phyloP scores from a whole-genome alignment of 768 basidiomycete species.

The Xerocomus potaroensis region DNA sequence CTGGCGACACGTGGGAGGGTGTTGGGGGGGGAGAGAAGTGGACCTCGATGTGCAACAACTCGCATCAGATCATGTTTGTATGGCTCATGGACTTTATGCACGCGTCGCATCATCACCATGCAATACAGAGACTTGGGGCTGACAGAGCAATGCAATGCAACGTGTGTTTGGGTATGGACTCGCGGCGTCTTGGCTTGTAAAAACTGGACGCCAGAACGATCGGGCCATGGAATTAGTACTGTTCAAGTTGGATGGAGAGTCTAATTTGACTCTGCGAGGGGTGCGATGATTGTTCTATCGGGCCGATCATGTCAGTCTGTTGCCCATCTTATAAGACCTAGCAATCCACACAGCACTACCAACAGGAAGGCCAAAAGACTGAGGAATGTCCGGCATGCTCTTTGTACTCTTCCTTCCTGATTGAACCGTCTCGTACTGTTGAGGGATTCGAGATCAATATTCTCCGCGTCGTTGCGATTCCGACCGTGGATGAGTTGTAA shows the following conservation, averaged over 20 bases:
- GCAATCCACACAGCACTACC: slow-evolving; percentile 18
- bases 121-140: no score
- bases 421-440: background rate
- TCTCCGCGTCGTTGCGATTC: background rate
- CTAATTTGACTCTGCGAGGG: no score
- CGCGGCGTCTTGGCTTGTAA: no score
- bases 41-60: slow-evolving; percentile 5
- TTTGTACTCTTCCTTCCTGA: slow-evolving; percentile 13
- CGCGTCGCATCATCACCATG: slow-evolving; percentile 8
- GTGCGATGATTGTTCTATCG: background rate
- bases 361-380: slow-evolving; percentile 19
- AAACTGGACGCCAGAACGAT: no score
- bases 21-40: slow-evolving; percentile 2
- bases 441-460: slow-evolving; percentile 21
- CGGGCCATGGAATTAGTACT: no score
- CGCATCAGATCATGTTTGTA: slow-evolving; percentile 18
- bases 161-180: no score
- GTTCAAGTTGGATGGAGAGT: no score
- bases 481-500: slow-evolving; percentile 21
- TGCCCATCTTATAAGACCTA: slow-evolving; percentile 17
- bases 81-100: slow-evolving; percentile 19
- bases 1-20: background rate
- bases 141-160: background rate
- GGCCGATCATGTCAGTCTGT: slow-evolving; percentile 8
- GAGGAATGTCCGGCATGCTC: slow-evolving; percentile 12